Base-by-base conservation (phyloP, 345 rosid species). In the Eucalyptus brandiana region DNA sequence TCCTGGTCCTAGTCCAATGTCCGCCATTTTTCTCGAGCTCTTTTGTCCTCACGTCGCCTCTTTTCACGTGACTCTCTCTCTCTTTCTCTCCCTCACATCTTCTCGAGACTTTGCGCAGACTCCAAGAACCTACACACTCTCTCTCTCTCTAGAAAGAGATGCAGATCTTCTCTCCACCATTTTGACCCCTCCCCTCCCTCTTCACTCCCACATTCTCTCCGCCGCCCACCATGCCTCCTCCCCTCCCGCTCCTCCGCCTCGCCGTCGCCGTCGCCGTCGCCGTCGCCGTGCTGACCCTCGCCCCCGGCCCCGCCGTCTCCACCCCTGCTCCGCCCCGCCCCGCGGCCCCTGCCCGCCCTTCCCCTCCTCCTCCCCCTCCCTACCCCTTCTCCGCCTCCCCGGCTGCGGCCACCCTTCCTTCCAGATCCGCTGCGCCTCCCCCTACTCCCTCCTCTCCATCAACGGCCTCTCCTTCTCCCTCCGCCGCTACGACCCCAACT, bases 331-430 rank as follows among this genome's bases (percentile, higher is more conserved):
- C 50, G 34, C 88, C 87, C 11, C 91, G 42, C 24, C 87, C 87
- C 9, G 28, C 30, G 80, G 56, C 92, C 88, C 91, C 44, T 97
- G 99, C 80, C 96, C 98, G 17, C 99, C 99, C 6, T 97, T 97
- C 91, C 90, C 92, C 80, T 89, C 92, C 76, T 90, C 92, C 69
- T 91, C 96, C 12, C 18, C 97, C 96, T 7, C 93, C 96, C 6
- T 96, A 91, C 89, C 98, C 99, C 13, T 97, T 96, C 95, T 97
- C 99, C 11, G 37, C 92, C 5, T 91, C 95, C 8, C 96, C 1
- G 98, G 99, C 26, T 94, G 96, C 85, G 99, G 99, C 87, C 99
- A 97, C 90, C 99, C 99, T 5, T 89, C 91, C 45, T 97, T 97
- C 92, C 94, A 91, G 72, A 90, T 97, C 89, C 94, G 93, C 89